Conservation (phyloP, 768 basidiomycete genomes). For the Boletus subparvulus region DNA sequence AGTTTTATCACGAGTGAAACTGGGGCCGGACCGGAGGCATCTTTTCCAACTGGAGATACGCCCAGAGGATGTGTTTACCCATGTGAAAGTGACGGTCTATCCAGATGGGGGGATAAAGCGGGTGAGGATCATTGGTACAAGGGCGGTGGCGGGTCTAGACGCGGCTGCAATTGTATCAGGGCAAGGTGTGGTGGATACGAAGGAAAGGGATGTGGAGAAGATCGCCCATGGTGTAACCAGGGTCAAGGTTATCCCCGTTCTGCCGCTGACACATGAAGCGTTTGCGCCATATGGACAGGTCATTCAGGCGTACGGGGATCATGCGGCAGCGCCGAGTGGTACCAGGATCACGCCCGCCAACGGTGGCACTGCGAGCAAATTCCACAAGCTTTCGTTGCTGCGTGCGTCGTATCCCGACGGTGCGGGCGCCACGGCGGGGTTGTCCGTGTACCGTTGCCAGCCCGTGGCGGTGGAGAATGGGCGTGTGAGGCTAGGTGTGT, state of each 20-base stretch:
- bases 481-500: slow-evolving; percentile 58
- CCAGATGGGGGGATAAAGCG: slow-evolving; percentile 97
- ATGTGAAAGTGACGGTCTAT: slow-evolving; percentile 84
- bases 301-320: slow-evolving; percentile 80
- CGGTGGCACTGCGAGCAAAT: slow-evolving; percentile 87
- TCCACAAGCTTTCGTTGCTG: slow-evolving; percentile 84
- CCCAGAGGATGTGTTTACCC: slow-evolving; percentile 61
- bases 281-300: slow-evolving; percentile 91
- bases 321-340: slow-evolving; percentile 62
- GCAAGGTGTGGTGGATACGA: slow-evolving; percentile 1
- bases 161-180: slow-evolving; percentile 10
- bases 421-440: slow-evolving; percentile 56
- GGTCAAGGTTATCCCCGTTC: slow-evolving; percentile 45
- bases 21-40: slow-evolving; percentile 89
- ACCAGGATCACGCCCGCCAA: slow-evolving; percentile 81
- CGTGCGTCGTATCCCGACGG: slow-evolving; percentile 61
- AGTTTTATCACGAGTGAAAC: slow-evolving; percentile 72
- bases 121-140: slow-evolving; percentile 74
- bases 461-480: slow-evolving; percentile 47
- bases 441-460: slow-evolving; percentile 85
- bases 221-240: slow-evolving; percentile 9
- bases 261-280: slow-evolving; percentile 79
- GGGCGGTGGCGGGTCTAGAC: slow-evolving; percentile 31
- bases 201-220: neutral
- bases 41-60: slow-evolving; percentile 80